phyloP scores from a whole-genome alignment of 2,329 filamentous ascomycete genomes.

The Ophiostoma populinum region DNA sequence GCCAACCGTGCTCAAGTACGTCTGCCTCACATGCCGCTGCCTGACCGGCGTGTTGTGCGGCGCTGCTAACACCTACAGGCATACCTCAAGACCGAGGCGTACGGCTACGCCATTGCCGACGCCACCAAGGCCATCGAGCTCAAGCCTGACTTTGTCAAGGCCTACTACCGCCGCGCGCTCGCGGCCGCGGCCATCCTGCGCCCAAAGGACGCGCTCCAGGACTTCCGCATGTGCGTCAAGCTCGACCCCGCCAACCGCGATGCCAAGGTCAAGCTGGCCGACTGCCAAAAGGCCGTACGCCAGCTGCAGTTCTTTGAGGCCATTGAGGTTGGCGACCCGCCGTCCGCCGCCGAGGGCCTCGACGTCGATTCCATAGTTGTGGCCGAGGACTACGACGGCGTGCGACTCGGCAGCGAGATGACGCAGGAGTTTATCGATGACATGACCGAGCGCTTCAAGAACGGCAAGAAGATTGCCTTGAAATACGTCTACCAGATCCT shows the following conservation, averaged over 20 bases:
- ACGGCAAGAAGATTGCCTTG: conserved; percentile 81
- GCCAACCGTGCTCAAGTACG: conserved; percentile 83
- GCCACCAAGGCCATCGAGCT: conserved; percentile 82
- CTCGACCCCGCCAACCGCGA: conserved; percentile 79
- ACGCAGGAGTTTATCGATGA: conserved; percentile 94
- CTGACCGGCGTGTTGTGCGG: too few species aligned
- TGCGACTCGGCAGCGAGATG: conserved; percentile 63
- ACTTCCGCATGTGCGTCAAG: conserved; percentile 81
- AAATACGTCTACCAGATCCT: conserved; percentile 98
- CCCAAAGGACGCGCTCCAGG: conserved; percentile 72
- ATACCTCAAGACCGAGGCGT: conserved; percentile 88
- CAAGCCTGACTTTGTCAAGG: conserved; percentile 79
- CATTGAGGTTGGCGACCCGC: conserved; percentile 83
- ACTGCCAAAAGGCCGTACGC: conserved; percentile 90
- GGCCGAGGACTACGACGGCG: conserved; percentile 74
- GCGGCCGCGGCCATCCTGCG: conserved; percentile 82
- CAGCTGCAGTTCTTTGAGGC: conserved; percentile 85
- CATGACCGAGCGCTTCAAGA: conserved; percentile 93
- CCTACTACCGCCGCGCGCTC: conserved; percentile 84
- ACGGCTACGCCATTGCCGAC: conserved; percentile 82
- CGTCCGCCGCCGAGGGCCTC: conserved; percentile 78
- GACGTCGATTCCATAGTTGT: conserved; percentile 75
- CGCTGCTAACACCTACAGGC: conserved; percentile 33
- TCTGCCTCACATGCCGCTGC: neutral
- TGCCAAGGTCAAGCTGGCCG: conserved; percentile 75